Conservation (phyloP, 2,329 filamentous ascomycete genomes). For the Colletotrichum spaethianum region DNA sequence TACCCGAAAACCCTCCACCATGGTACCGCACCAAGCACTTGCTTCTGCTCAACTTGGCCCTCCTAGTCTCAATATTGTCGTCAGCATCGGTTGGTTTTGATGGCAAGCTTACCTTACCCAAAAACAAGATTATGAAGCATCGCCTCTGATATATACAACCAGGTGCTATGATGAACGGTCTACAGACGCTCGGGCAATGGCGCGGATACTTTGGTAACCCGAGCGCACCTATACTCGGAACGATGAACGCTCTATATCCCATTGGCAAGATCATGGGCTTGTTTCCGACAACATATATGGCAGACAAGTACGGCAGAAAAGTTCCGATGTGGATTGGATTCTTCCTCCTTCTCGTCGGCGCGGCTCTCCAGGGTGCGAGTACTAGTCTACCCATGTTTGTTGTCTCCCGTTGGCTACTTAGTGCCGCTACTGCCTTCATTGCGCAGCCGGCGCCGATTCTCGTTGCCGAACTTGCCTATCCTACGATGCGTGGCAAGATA, state of each 20-base stretch:
- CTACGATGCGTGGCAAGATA: conserved; percentile 51
- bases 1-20: conserved; percentile 56
- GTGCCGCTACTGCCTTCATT: conserved; percentile 50
- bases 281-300: conserved; percentile 39
- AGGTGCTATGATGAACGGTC: conserved; percentile 57
- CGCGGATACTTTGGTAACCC: conserved; percentile 50
- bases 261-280: conserved; percentile 39
- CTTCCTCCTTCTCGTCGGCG: conserved; percentile 50
- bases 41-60: conserved; percentile 58
- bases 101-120: not conserved
- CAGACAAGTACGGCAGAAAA: conserved; percentile 55
- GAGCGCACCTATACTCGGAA: conserved; percentile 25
- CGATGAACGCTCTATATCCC: conserved; percentile 39
- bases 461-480: conserved; percentile 54
- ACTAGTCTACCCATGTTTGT: conserved; percentile 50
- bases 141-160: not conserved
- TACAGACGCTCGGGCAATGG: conserved; percentile 56
- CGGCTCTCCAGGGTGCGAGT: conserved; percentile 47
- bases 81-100: conserved; percentile 61
- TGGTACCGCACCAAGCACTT: conserved; percentile 61
- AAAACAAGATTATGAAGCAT: not conserved
- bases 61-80: conserved; percentile 59
- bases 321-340: conserved; percentile 50
- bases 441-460: conserved; percentile 51
- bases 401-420: conserved; percentile 51